Base-by-base conservation (phyloP, 2,329 filamentous ascomycete species). In the Fusarium sp. region DNA sequence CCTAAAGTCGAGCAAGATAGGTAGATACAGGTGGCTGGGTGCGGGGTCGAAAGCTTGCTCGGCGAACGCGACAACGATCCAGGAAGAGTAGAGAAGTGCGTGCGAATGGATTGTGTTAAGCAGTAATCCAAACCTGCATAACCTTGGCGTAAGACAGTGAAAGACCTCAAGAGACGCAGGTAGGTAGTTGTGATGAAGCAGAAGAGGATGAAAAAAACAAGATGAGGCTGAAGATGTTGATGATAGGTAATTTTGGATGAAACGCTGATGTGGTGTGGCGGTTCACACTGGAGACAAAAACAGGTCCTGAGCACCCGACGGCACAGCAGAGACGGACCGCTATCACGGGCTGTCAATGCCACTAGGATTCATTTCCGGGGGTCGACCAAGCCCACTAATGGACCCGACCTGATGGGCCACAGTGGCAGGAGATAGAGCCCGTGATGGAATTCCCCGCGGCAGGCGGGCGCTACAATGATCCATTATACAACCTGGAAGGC, bases 41-140 rank as follows among this genome's bases (percentile, higher is more conserved):
- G 72, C 73, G 73, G 73, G 73, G 73, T 72, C 40, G 58, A 58
- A 57, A 46, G 41, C 58, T 68, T 62, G 56, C 32, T 38, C 30
- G 49, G 48, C 52, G 57, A 54, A 46, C 61, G 27, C 18, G 49
- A 65, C 64, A 54, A 46, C 45, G 63, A 58, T 32, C 22, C 22
- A 22, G 55, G 47, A 45, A 65, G 58, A 57, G 62, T 46, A 67
- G 13, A 29, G 34, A 58, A 41, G 27, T 65, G 56, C 59, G 65
- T 62, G 58, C 58, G 65, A 74, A 73, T 73, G 59, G 63, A 54
- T 67, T 46, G 58, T 60, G 44, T 59, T 56, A 47, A 67, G 59
- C 62, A 62, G 62, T 48, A 34, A 61, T 58, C 45, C 25, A 46
- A 43, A 46, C 58, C 46, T 48, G 45, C 43, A 44, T 20, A 51